Evolutionary conservation across 805 yeast species (phyloP).

Genomic region (Wickerhamiella vanderwaltii): DNA sequence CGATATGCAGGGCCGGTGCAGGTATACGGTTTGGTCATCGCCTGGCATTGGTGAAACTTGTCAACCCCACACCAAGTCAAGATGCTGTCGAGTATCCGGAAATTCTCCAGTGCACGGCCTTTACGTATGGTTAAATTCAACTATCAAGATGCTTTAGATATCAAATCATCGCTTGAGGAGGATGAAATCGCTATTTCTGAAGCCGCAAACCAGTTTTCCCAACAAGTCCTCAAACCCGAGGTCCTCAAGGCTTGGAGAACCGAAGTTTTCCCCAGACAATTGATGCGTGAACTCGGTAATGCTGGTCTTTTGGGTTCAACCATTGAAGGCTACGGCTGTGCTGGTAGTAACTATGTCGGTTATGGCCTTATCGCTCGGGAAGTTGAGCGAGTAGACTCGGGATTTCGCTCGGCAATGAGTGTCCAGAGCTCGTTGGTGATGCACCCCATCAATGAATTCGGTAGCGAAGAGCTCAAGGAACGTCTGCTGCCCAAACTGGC

Average conservation of each 20-base stretch:
- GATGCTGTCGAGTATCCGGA: conserved; percentile 4
- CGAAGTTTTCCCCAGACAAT: conserved; percentile 27
- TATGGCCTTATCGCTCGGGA: conserved; percentile 35
- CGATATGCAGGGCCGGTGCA: too few species aligned
- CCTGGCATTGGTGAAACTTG: too few species aligned
- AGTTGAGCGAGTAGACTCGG: conserved; percentile 35
- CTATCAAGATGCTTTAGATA: conserved; percentile 31
- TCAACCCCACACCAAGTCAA: too few species aligned
- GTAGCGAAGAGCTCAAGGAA: conserved; percentile 32
- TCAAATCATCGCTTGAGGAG: conserved; percentile 29
- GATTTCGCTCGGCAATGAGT: conserved; percentile 34
- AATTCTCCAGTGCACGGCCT: conserved; percentile 4
- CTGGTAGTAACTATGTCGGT: conserved; percentile 33
- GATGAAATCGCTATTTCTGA: conserved; percentile 30
- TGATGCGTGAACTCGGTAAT: conserved; percentile 33
- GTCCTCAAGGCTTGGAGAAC: conserved; percentile 32
- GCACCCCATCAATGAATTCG: conserved; percentile 33
- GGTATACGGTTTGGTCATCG: too few species aligned
- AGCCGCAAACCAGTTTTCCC: conserved; percentile 30
- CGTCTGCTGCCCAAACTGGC: conserved; percentile 32
- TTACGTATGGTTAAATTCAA: conserved; percentile 20
- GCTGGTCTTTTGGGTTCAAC: conserved; percentile 33
- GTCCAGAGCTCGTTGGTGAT: conserved; percentile 36
- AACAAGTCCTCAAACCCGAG: conserved; percentile 29
- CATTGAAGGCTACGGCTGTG: conserved; percentile 34